Base-by-base conservation (phyloP, 495 filamentous ascomycete genomes). In the Lichina pygmaea region DNA sequence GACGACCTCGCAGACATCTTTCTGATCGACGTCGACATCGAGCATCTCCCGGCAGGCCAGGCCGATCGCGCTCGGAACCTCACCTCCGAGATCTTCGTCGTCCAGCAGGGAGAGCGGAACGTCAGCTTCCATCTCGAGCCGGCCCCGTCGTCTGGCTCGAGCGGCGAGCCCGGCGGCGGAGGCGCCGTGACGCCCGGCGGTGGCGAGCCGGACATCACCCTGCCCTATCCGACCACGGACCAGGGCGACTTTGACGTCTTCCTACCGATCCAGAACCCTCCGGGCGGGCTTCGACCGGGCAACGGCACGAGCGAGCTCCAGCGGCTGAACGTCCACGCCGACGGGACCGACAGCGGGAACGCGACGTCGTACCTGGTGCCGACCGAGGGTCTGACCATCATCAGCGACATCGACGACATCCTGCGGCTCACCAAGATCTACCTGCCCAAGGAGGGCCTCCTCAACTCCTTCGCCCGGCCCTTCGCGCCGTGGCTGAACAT, bases 371-470 rank as follows among this genome's bases (percentile, higher is more conserved):
- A 81, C 56, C 71, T 86, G 1, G 74, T 84, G n/a, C 41, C 45
- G 10, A 9, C 39, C 43, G 41, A 46, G 2, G 45, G 45, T 13
- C 39, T 47, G 12, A 47, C 45, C n/a, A 24, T 47, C 41, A 24
- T 47, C 41, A 47, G 42, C 45, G 45, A 47, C 24, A 47, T 47
- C 33, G 45, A 47, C 40, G 80, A 85, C 56, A 80, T 83, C 50
- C 69, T 86, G 0, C 75, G 80, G 31, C 59, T 83, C n/a, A 85
- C 80, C 42, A 78, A 81, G 58, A 85, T 86, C 59, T 85, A 81
- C 57, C 54, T 75, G 37, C 80, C 79, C 0, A 62, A 68, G 47
- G 61, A 83, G 54, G 79, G 80, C 13, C 60, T 86, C 0, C 61
- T 83, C 12, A 86, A 86, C 57, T 74, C 77, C 6, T 85, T 85